phyloP scores from a whole-genome alignment of 305 asterid genomes.

The Solanum hybrid region DNA sequence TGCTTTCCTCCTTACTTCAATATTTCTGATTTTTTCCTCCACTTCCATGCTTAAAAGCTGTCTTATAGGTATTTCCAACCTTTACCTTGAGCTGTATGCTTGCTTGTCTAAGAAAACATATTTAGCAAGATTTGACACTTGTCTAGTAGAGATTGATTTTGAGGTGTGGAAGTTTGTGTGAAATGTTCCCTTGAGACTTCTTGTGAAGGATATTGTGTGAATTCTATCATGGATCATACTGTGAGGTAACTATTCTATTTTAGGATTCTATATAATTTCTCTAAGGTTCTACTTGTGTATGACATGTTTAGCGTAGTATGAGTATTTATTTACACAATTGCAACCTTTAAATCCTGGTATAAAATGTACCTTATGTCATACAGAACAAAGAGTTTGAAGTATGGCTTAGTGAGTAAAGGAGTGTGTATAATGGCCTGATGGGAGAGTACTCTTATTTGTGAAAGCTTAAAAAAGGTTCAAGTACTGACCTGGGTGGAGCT shows the following conservation, averaged over 20 bases:
- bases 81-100: not conserved
- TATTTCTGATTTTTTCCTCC: not conserved
- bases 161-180: not conserved
- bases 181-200: not conserved
- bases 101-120: not conserved
- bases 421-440: not conserved
- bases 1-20: not conserved
- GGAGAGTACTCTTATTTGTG: not conserved
- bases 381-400: not conserved
- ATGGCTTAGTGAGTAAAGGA: not conserved
- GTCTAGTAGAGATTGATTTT: not conserved
- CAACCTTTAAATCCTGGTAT: not conserved
- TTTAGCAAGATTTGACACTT: not conserved
- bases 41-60: not conserved
- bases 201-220: not conserved
- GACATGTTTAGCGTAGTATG: not conserved
- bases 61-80: not conserved
- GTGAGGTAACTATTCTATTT: not conserved
- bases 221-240: not conserved
- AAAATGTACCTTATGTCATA: not conserved
- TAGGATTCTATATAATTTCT: not conserved
- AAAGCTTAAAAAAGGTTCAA: not conserved
- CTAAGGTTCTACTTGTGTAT: not conserved
- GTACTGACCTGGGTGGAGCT: not conserved
- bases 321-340: not conserved